phyloP scores from a whole-genome alignment of 192 early-diverging fungal species.

The Kappamyces sp. region DNA sequence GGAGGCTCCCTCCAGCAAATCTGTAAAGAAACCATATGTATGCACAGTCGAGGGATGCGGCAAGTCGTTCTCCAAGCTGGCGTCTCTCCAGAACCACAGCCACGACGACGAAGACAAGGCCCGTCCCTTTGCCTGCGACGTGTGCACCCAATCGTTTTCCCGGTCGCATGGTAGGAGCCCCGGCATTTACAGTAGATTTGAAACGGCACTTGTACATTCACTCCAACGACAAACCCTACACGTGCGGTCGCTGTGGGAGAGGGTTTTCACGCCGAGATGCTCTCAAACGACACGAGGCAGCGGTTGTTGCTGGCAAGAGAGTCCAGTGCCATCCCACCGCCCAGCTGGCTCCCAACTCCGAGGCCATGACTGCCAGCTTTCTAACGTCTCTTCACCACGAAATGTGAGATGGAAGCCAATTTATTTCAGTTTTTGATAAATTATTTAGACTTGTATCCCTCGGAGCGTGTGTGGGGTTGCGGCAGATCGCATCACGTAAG shows the following conservation, averaged over 20 bases:
- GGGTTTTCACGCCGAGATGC: slow-evolving; percentile 48
- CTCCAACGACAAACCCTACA: slow-evolving; percentile 40
- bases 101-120: slow-evolving; percentile 15
- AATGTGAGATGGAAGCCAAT: too few relatives aligned
- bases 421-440: too few relatives aligned
- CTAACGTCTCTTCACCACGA: too few relatives aligned
- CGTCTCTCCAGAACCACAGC: slow-evolving; percentile 12
- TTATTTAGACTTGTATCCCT: too few relatives aligned
- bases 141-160: slow-evolving; percentile 38
- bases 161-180: slow-evolving; percentile 28
- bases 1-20: too few relatives aligned
- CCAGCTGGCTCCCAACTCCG: too few relatives aligned
- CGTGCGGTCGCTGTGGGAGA: slow-evolving; percentile 38
- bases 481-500: too few relatives aligned
- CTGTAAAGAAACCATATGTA: not conserved
- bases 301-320: slow-evolving; percentile 44
- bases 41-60: slow-evolving; percentile 12
- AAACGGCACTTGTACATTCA: slow-evolving; percentile 51
- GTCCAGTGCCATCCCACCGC: slow-evolving; percentile 41
- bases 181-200: slow-evolving; percentile 29
- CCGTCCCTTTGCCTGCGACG: slow-evolving; percentile 31
- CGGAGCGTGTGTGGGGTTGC: too few relatives aligned
- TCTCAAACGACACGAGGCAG: slow-evolving; percentile 41
- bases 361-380: too few relatives aligned
- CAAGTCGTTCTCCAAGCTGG: slow-evolving; percentile 1